Evolutionary conservation across 2,329 filamentous ascomycete species (phyloP), one percentile per base, ranked within the genome.

Genomic region (Kalmusia sp.): DNA sequence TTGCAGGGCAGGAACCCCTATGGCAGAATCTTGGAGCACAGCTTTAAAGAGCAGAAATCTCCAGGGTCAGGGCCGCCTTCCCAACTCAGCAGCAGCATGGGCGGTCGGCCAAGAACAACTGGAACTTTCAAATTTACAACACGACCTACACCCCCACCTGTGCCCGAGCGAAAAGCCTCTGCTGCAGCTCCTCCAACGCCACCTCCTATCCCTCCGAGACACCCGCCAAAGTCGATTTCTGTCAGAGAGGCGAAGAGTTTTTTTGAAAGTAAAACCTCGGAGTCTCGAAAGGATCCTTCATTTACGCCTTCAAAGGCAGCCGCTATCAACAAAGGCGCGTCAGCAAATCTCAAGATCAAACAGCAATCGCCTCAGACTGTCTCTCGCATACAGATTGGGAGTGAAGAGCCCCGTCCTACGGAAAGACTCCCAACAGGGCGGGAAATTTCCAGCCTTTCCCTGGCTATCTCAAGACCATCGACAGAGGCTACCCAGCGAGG

Each of bases 1-100:
- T 59, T 71, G 12, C 60, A 60, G 39, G 65, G 65, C 15, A 73
- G 67, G 52, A 72, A 71, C 25, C 66, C 69, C 6, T 71, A 72
- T 54, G 70, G 67, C 31, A 59, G 61, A 30, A 61, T 73, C 19
- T 43, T 72, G 34, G 62, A 66, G 7, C 61, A 63, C 46, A 57
- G 63, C 7, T 66, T 63, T 49, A 61, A 59, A 38, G 59, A 60
- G 37, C 31, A 35, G 28, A 40, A 47, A 15, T 34, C 37, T 4
- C 25, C 46, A 34, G 22, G 46, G 27, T 33, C 47, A 34, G 54
- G 52, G 12, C 53, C 63, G 4, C 61, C 68, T 21, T 64, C 63
- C 9, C 63, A 66, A 41, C 24, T 59, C n/a, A 56, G 60, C 41
- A 63, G 64, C 25, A 59, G 45, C 19, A 61, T 56, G 31, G 58